Percentiles rank a stretch among this genome's conserved stretches.
These are phyloP conservation scores for Euptelea pleiosperma DNA, from an alignment of 164 flowering plant species.

Conservation along the genomic window DNA sequence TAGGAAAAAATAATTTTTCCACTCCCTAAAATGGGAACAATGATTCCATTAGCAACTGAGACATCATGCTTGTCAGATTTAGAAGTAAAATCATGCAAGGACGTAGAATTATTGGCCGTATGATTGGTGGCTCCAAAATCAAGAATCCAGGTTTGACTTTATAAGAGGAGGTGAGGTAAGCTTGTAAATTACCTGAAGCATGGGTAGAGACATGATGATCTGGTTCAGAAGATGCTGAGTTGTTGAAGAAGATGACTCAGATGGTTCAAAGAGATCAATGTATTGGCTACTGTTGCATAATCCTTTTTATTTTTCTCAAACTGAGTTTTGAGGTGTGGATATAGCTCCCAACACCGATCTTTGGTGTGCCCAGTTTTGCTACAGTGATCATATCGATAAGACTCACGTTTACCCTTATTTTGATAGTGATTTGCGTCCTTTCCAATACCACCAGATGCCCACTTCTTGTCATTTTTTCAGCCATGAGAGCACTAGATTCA, in stretches of 20 bases:
- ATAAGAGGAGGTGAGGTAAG: background rate
- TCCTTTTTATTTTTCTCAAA: background rate
- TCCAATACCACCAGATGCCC: background rate
- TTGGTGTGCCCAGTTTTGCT: background rate
- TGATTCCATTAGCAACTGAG: slow-evolving; percentile 4
- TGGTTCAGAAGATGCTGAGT: background rate
- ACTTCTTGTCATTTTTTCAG: no score
- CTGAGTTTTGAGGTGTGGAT: slow-evolving; percentile 9
- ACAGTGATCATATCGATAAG: background rate
- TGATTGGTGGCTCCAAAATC: slow-evolving; percentile 9
- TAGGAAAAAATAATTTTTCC: slow-evolving; percentile 1
- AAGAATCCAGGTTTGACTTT: background rate
- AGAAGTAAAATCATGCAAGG: background rate
- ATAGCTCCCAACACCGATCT: background rate
- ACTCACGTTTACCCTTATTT: background rate
- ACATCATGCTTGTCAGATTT: background rate
- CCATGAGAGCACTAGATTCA: slow-evolving; percentile 1
- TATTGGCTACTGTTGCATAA: background rate
- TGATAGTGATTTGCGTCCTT: background rate
- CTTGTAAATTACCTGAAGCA: no score
- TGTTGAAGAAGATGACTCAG: slow-evolving; percentile 4
- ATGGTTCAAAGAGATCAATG: no score
- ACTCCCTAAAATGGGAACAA: background rate
- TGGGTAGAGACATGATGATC: background rate
- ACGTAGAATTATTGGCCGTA: background rate